Evolutionary conservation across 106 monocot genomes (phyloP).

Genomic region (Apostasia shenzhenica): DNA sequence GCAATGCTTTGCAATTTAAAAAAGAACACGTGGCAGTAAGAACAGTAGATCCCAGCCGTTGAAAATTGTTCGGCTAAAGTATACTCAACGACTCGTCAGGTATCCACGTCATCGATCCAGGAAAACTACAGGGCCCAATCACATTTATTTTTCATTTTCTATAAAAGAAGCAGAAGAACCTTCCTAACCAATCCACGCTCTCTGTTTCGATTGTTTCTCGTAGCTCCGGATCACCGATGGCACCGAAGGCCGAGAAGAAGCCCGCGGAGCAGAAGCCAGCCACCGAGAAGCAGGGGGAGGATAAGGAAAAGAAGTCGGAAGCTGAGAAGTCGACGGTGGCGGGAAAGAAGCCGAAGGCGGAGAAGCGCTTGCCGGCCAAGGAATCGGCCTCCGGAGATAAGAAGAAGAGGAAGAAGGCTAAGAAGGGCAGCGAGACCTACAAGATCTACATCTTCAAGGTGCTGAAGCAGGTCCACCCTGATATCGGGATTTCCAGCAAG

Average conservation of each 20-base stretch:
- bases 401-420: slow-evolving; percentile 24
- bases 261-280: slow-evolving; percentile 86
- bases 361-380: slow-evolving; percentile 14
- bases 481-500: slow-evolving; percentile 72
- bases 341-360: slow-evolving; percentile 10
- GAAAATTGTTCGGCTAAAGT: too few relatives aligned
- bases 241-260: slow-evolving; percentile 85
- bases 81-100: too few relatives aligned
- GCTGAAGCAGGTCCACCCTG: slow-evolving; percentile 36
- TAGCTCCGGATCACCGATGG: slow-evolving; percentile 24
- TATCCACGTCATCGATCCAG: too few relatives aligned
- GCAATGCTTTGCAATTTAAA: too few relatives aligned
- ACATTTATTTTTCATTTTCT: too few relatives aligned
- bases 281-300: slow-evolving; percentile 13
- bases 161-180: too few relatives aligned
- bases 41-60: too few relatives aligned
- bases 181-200: too few relatives aligned
- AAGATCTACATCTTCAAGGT: slow-evolving; percentile 46
- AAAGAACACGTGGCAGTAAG: too few relatives aligned
- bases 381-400: slow-evolving; percentile 5
- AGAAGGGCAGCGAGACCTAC: slow-evolving; percentile 24
- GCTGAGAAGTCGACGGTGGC: slow-evolving; percentile 11
- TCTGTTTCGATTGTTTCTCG: not conserved
- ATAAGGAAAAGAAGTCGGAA: slow-evolving; percentile 29
- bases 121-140: too few relatives aligned